Evolutionary conservation across 228 moss, liverwort and hornwort genomes (phyloP), one percentile per base, ranked within the genome.

Genomic region (Sphagnum magellanicum): DNA sequence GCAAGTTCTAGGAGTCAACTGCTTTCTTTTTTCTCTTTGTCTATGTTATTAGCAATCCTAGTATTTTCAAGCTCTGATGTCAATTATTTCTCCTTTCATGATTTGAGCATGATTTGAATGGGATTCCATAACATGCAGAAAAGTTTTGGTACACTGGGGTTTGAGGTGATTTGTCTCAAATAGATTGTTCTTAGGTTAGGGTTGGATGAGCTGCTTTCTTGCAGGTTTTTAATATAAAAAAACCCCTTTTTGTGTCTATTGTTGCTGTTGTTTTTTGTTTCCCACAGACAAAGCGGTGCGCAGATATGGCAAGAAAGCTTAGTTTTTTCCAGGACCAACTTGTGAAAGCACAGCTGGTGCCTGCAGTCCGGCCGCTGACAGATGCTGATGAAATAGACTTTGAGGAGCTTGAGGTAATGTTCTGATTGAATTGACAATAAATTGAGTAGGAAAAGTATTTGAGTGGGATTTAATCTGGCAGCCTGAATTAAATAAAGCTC

Each of bases 271-370:
- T 0, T 51, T 49, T 52, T 14, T 14, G n/a, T 60, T 5, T 32
- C 5, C 60, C 55, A 7, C 71, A 98, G 94, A 84, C 83, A 0
- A 98, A 88, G 77, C 88, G 94, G 51, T 94, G 92, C 72, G 98
- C 83, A 53, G 94, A 98, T 64, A 98, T 98, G 98, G 92, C 90
- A 11, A 84, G 98, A 60, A 89, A 94, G 67, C 7, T 98, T 58
- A 87, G 90, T 8, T 98, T 88, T 83, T 94, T 98, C 74, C 89
- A 84, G 74, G 89, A 81, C 68, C 89, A 94, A 66, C 77, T 83
- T 53, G 51, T 6, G 46, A 92, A 90, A 81, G 90, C 94, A 53
- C 84, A 77, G 70, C 84, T 84, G 51, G 76, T 78, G 6, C 89
- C 89, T 64, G 68, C 81, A 10, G 75, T 76, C 14, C 82, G 81